These are phyloP conservation scores for Penicillium verhagenii DNA, from an alignment of 495 filamentous ascomycete species.

Conservation along the genomic window DNA sequence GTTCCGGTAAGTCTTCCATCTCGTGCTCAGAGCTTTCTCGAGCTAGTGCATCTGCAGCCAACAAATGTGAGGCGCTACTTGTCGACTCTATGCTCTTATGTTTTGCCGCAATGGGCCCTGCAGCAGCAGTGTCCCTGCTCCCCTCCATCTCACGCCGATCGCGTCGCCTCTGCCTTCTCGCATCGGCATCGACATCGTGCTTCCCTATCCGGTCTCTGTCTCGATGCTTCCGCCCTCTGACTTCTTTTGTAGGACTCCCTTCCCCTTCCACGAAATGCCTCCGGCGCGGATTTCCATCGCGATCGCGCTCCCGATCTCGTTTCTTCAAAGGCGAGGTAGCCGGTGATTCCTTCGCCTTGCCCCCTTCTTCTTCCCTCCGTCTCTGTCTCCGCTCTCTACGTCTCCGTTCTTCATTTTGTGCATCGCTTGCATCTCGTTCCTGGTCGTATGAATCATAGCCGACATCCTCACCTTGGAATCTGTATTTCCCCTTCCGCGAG, in stretches of 20 bases:
- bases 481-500: constrained; percentile 18
- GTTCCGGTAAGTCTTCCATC: constrained; percentile 19
- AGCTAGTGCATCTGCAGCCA: constrained; percentile 57
- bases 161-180: constrained; percentile 15
- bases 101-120: constrained; percentile 22
- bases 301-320: constrained; percentile 28
- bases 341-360: constrained; percentile 37
- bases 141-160: constrained; percentile 5
- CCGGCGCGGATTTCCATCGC: constrained; percentile 26
- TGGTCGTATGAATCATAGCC: constrained; percentile 24
- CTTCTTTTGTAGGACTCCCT: constrained; percentile 23
- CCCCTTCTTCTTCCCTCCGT: constrained; percentile 27
- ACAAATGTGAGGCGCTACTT: constrained; percentile 38
- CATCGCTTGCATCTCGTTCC: constrained; percentile 7
- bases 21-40: constrained; percentile 59
- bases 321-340: constrained; percentile 36
- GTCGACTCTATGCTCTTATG: constrained; percentile 43
- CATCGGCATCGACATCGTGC: constrained; percentile 13
- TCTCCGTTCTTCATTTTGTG: constrained; percentile 16
- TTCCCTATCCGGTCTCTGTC: constrained; percentile 11
- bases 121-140: constrained; percentile 14
- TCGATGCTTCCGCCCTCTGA: constrained; percentile 23
- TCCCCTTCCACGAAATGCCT: constrained; percentile 13
- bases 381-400: constrained; percentile 10
- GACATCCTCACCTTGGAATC: constrained; percentile 19